A percentile compares a stretch with the other conserved stretches of the same genome.
These are phyloP conservation scores for Stentor coeruleus DNA, from an alignment of 73 alveolate species.

Conservation along the genomic window DNA sequence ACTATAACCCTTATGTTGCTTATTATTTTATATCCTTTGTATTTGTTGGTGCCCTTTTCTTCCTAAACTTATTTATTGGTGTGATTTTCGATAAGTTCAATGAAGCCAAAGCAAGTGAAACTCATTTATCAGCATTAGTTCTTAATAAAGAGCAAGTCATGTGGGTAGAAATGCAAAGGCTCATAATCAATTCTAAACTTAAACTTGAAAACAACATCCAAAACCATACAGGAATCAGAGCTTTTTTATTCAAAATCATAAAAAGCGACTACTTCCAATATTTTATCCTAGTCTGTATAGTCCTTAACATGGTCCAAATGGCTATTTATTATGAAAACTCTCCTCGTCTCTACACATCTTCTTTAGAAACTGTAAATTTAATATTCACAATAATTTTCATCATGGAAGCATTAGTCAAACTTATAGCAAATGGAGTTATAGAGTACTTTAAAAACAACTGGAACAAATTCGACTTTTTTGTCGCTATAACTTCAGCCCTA, in stretches of 20 bases:
- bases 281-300: slow-evolving; percentile 8
- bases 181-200: slow-evolving; percentile 58
- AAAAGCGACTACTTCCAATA: not conserved
- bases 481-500: slow-evolving; percentile 74
- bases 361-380: slow-evolving; percentile 28
- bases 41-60: slow-evolving; percentile 41
- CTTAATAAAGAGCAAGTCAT: slow-evolving; percentile 44
- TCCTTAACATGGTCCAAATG: slow-evolving; percentile 29
- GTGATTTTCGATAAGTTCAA: slow-evolving; percentile 42
- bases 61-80: slow-evolving; percentile 47
- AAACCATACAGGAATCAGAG: not conserved
- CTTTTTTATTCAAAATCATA: not conserved
- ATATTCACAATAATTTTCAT: slow-evolving; percentile 36
- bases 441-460: slow-evolving; percentile 40
- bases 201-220: slow-evolving; percentile 46
- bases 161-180: slow-evolving; percentile 62
- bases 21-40: slow-evolving; percentile 37
- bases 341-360: not conserved
- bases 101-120: slow-evolving; percentile 36
- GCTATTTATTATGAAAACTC: slow-evolving; percentile 36
- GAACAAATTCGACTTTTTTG: slow-evolving; percentile 64
- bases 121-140: slow-evolving; percentile 24
- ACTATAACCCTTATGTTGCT: slow-evolving; percentile 31
- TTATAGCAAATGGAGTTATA: slow-evolving; percentile 31
- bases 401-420: slow-evolving; percentile 42